A percentile compares a stretch with the other conserved stretches of the same genome.
These are phyloP conservation scores for Leccinum olivaceoglutinosum DNA, from an alignment of 1,284 basidiomycete genomes.

Conservation along the genomic window DNA sequence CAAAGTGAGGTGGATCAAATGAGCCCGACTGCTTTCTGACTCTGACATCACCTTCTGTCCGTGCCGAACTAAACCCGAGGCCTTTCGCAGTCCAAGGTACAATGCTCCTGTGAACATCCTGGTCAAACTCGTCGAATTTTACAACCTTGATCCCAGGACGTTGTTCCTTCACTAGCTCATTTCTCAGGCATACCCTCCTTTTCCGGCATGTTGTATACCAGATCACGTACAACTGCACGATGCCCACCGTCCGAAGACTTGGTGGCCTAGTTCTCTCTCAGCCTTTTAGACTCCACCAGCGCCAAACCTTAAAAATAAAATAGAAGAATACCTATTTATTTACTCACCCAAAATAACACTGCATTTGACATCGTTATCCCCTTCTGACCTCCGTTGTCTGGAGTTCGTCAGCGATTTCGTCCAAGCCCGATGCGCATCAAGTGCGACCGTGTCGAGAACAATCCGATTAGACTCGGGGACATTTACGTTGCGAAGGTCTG, in stretches of 20 bases:
- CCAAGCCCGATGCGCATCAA: slow-evolving; percentile 4
- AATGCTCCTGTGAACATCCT: slow-evolving; percentile 13
- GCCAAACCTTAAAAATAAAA: slow-evolving; percentile 2
- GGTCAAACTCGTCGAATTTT: slow-evolving; percentile 4
- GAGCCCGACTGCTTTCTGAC: slow-evolving; percentile 13
- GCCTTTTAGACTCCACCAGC: slow-evolving; percentile 19
- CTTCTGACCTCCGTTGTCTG: slow-evolving; percentile 13
- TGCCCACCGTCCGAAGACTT: slow-evolving; percentile 10
- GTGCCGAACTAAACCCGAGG: slow-evolving; percentile 20
- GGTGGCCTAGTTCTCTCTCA: slow-evolving; percentile 16
- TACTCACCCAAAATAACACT: slow-evolving; percentile 8
- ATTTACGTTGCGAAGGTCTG: slow-evolving; percentile 6
- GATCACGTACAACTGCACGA: slow-evolving; percentile 24
- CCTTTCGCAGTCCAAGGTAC: slow-evolving; percentile 15
- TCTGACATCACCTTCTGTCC: slow-evolving; percentile 16
- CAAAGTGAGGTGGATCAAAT: background rate
- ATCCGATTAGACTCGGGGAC: slow-evolving; percentile 6
- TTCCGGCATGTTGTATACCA: slow-evolving; percentile 12
- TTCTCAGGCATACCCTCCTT: slow-evolving; percentile 26
- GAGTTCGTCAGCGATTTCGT: slow-evolving; percentile 11
- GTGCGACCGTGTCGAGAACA: slow-evolving; percentile 11
- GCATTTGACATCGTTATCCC: slow-evolving; percentile 21
- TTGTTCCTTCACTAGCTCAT: background rate
- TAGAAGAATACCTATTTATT: background rate
- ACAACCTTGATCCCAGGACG: slow-evolving; percentile 10